Conservation (phyloP, 495 filamentous ascomycete species). For the Aspergillus cavernicola region DNA sequence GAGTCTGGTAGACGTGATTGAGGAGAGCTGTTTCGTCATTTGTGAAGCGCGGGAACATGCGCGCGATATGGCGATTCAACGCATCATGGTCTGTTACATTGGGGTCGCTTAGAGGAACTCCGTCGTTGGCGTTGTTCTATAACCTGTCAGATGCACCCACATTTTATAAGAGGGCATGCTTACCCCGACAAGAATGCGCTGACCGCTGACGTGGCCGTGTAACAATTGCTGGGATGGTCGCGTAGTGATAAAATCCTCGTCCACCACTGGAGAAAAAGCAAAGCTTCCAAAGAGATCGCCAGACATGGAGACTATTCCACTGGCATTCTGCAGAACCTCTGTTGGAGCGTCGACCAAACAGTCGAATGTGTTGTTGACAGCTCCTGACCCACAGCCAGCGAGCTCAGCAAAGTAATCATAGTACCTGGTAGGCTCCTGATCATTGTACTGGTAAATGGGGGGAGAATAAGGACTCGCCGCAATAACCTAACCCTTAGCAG, state of each 20-base stretch:
- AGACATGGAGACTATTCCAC: conserved; percentile 42
- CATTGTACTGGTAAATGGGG: conserved; percentile 47
- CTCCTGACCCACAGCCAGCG: conserved; percentile 43
- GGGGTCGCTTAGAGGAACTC: conserved; percentile 47
- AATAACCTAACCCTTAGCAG: conserved; percentile 33
- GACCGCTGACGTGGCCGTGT: conserved; percentile 48
- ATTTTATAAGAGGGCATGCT: neutral
- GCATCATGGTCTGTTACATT: conserved; percentile 43
- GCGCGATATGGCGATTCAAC: conserved; percentile 42
- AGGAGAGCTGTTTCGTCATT: conserved; percentile 40
- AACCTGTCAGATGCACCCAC: conserved; percentile 1
- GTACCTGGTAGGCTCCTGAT: conserved; percentile 44
- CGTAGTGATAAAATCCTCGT: conserved; percentile 53
- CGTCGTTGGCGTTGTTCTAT: conserved; percentile 53
- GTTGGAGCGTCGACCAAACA: conserved; percentile 54
- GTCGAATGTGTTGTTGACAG: conserved; percentile 39
- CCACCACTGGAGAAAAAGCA: conserved; percentile 62
- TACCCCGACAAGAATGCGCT: conserved; percentile 48
- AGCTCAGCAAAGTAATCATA: conserved; percentile 54
- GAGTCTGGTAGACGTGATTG: conserved; percentile 41
- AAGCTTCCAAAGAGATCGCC: conserved; percentile 45
- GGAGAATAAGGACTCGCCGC: conserved; percentile 52
- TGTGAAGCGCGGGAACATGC: conserved; percentile 49
- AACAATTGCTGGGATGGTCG: conserved; percentile 50
- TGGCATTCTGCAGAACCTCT: conserved; percentile 52